Evolutionary conservation across 2,329 filamentous ascomycete species (phyloP).

Genomic region (Neocucurbitaria cava): DNA sequence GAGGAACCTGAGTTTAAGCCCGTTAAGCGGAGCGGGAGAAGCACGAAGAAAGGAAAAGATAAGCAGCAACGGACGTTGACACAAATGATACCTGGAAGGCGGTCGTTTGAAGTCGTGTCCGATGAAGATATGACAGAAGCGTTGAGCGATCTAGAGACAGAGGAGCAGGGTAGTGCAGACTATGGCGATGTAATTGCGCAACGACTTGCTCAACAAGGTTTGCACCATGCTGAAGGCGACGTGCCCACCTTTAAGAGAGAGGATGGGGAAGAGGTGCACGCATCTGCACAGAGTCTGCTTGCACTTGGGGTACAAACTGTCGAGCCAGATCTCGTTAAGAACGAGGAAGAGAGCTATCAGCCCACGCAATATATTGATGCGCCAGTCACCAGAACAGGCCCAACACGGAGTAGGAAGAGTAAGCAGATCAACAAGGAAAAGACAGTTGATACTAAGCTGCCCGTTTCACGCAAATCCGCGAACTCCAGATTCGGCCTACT

Average conservation of each 20-base stretch:
- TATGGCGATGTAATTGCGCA: constrained; percentile 21
- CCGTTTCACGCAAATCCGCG: background rate
- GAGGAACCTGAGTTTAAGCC: constrained; percentile 36
- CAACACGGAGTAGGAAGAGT: constrained; percentile 10
- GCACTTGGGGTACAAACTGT: constrained; percentile 8
- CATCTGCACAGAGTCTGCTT: background rate
- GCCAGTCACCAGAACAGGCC: constrained; percentile 19
- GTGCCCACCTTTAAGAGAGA: background rate
- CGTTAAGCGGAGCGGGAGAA: constrained; percentile 21
- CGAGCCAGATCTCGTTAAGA: constrained; percentile 7
- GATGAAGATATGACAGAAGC: constrained; percentile 29
- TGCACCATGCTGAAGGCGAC: constrained; percentile 10
- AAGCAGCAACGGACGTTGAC: constrained; percentile 41
- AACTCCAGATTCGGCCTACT: constrained; percentile 37
- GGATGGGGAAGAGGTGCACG: background rate
- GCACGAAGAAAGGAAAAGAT: constrained; percentile 21
- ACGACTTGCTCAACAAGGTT: constrained; percentile 25
- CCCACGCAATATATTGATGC: constrained; percentile 39
- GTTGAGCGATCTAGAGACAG: constrained; percentile 21
- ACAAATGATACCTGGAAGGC: constrained; percentile 43
- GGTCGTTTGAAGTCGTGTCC: constrained; percentile 18
- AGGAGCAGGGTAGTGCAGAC: constrained; percentile 16
- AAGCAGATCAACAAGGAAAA: background rate
- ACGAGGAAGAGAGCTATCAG: constrained; percentile 33
- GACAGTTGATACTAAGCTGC: background rate